phyloP scores from a whole-genome alignment of 805 yeast species.

The Saccharomyces kudriavzevii region DNA sequence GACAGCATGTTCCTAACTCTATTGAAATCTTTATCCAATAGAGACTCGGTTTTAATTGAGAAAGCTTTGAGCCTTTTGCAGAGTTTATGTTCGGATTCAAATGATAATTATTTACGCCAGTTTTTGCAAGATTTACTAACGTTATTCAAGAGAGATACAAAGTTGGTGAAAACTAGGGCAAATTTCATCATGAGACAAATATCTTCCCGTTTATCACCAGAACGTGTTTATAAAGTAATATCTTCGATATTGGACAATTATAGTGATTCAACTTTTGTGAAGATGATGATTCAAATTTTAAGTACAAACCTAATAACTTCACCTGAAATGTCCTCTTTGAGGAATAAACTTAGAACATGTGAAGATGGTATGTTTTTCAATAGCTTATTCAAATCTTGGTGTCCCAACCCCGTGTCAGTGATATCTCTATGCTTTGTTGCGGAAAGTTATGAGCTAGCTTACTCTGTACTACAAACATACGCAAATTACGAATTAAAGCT shows the following conservation, averaged over 20 bases:
- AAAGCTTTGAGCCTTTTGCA: conserved; percentile 26
- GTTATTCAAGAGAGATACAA: conserved; percentile 62
- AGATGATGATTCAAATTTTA: conserved; percentile 76
- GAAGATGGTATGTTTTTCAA: conserved; percentile 70
- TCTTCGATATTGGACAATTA: conserved; percentile 64
- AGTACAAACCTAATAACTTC: conserved; percentile 81
- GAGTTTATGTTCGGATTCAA: conserved; percentile 31
- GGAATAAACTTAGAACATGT: conserved; percentile 59
- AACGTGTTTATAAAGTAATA: conserved; percentile 70
- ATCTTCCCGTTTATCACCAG: conserved; percentile 73
- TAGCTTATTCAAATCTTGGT: conserved; percentile 80
- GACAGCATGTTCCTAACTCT: conserved; percentile 69
- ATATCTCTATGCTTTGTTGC: conserved; percentile 78
- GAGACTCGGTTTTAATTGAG: conserved; percentile 30
- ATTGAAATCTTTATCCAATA: conserved; percentile 59
- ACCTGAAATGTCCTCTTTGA: conserved; percentile 63
- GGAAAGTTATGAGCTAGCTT: conserved; percentile 82
- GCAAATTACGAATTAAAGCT: conserved; percentile 71
- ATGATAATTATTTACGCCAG: conserved; percentile 65
- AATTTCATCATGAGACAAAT: conserved; percentile 78
- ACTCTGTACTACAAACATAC: conserved; percentile 67
- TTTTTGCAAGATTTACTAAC: conserved; percentile 66
- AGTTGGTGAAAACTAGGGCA: conserved; percentile 61
- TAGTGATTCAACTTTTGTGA: conserved; percentile 58
- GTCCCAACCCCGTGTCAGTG: conserved; percentile 83